Conservation (phyloP, 495 filamentous ascomycete species). For the Podospora conica region DNA sequence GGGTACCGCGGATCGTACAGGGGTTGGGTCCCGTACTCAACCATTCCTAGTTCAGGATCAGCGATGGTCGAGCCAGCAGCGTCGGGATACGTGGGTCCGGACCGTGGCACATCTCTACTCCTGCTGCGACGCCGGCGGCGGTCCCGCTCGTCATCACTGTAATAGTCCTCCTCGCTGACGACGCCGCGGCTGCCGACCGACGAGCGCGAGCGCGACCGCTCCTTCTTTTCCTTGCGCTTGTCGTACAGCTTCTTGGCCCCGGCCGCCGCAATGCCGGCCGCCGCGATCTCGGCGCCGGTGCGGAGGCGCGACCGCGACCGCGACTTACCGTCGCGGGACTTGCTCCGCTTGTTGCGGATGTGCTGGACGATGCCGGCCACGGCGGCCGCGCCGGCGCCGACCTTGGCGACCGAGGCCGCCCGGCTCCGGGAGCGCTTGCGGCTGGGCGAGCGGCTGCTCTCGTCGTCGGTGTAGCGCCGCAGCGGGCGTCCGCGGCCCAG, state of each 20-base stretch:
- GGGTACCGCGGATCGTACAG: constrained; percentile 35
- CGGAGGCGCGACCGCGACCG: constrained; percentile 55
- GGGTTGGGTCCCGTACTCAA: constrained; percentile 72
- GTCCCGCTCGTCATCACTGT: constrained; percentile 11
- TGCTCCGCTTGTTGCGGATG: constrained; percentile 55
- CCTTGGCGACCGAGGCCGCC: constrained; percentile 66
- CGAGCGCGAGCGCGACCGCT: constrained; percentile 39
- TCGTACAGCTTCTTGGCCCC: constrained; percentile 79
- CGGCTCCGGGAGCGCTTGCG: constrained; percentile 53
- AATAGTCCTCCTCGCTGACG: constrained; percentile 27
- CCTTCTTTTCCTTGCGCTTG: constrained; percentile 48
- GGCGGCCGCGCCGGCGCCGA: constrained; percentile 71
- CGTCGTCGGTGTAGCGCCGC: constrained; percentile 48
- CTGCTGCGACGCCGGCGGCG: constrained; percentile 38
- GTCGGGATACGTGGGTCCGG: constrained; percentile 46
- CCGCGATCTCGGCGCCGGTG: constrained; percentile 57
- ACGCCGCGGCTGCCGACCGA: constrained; percentile 30
- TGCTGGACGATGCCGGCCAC: constrained; percentile 70
- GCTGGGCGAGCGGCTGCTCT: constrained; percentile 32
- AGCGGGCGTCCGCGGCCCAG: constrained; percentile 63
- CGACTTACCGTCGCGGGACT: constrained; percentile 43
- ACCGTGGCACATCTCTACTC: constrained; percentile 49
- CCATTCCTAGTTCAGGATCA: constrained; percentile 63
- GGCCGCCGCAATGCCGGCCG: constrained; percentile 70
- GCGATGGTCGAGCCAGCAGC: constrained; percentile 35